Evolutionary conservation across 2,329 filamentous ascomycete genomes (phyloP).

Genomic region (Achaetomium macrosporum): DNA sequence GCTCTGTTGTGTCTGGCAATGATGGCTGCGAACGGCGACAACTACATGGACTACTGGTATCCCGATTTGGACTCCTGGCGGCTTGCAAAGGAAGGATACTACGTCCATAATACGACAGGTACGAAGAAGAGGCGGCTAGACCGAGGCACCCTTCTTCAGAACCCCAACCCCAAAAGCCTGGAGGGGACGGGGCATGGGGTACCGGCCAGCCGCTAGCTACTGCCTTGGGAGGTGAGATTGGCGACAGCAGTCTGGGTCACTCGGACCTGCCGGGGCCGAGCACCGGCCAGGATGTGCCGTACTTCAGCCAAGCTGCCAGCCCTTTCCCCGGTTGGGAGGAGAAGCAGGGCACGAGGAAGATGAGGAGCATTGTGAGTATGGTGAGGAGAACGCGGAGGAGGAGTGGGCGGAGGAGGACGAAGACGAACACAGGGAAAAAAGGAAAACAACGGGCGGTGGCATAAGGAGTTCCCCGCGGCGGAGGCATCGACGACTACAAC

Average conservation of each 20-base stretch:
- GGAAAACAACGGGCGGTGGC: background rate
- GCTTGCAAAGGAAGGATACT: background rate
- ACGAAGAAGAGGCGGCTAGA: background rate
- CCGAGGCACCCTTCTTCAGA: background rate
- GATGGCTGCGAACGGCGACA: background rate
- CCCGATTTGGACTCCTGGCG: background rate
- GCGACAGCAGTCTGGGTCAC: background rate
- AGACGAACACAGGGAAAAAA: background rate
- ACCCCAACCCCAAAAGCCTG: background rate
- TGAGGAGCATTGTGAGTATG: background rate
- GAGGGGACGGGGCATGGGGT: background rate
- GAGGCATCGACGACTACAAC: background rate
- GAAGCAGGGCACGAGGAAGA: background rate
- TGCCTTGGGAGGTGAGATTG: background rate
- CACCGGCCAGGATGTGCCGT: background rate
- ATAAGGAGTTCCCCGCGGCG: background rate
- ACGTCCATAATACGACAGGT: background rate
- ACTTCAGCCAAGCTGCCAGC: background rate
- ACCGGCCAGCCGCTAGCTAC: background rate
- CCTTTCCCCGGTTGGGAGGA: background rate
- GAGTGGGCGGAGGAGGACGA: background rate
- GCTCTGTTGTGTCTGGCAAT: background rate
- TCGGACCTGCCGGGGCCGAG: background rate
- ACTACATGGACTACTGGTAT: background rate
- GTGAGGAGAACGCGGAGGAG: background rate